Evolutionary conservation across 2,329 filamentous ascomycete species (phyloP).

Genomic region (Ploettnerulaceae sp.): DNA sequence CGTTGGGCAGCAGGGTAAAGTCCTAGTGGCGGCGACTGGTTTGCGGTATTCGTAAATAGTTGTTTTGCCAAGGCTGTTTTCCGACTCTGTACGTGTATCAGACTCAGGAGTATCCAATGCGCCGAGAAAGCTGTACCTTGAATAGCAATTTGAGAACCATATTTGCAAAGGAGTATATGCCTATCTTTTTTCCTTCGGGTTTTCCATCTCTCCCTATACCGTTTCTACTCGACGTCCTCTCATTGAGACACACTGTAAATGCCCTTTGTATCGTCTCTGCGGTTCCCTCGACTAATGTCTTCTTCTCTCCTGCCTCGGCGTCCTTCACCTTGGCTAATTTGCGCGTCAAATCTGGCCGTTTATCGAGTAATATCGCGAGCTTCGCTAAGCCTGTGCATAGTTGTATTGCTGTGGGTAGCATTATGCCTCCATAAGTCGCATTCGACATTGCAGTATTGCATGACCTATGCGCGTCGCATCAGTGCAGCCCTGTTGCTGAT

Average conservation of each 20-base stretch:
- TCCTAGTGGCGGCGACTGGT: conserved; percentile 73
- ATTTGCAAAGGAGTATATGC: conserved; percentile 90
- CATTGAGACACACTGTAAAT: conserved; percentile 84
- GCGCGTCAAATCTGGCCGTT: conserved; percentile 69
- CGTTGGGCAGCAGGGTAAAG: conserved; percentile 82
- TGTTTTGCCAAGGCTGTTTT: conserved; percentile 81
- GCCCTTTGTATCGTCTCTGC: conserved; percentile 87
- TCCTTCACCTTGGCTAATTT: conserved; percentile 49
- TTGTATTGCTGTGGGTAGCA: conserved; percentile 78
- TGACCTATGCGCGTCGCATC: conserved; percentile 47
- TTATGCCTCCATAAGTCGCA: conserved; percentile 70
- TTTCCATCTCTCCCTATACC: conserved; percentile 49
- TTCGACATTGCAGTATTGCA: conserved; percentile 79
- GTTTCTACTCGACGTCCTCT: conserved; percentile 61
- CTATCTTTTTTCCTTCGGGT: conserved; percentile 79
- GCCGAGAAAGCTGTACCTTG: conserved; percentile 49
- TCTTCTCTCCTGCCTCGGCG: conserved; percentile 61
- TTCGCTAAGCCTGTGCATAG: conserved; percentile 75
- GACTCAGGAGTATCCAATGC: background rate
- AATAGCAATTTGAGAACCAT: conserved; percentile 85
- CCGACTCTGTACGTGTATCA: conserved; percentile 50
- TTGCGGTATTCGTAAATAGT: conserved; percentile 83
- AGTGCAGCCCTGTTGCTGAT: background rate
- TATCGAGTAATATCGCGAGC: conserved; percentile 79
- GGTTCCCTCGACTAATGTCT: conserved; percentile 77